Base-by-base conservation (phyloP, 345 rosid genomes). In the Angophora floribunda region DNA sequence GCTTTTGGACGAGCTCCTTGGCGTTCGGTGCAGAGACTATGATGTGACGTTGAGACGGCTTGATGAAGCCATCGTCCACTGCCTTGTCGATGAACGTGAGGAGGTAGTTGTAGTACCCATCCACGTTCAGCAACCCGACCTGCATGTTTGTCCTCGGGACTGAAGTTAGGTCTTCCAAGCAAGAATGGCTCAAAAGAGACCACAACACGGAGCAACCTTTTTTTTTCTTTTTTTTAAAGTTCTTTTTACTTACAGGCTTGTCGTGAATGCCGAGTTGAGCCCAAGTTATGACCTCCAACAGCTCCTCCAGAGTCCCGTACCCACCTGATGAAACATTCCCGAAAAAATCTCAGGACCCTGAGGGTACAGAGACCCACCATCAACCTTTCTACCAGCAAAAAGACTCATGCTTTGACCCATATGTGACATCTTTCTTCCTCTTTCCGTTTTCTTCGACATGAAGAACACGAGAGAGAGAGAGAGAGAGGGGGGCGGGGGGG, bases 51-150 rank as follows among this genome's bases (percentile, higher is more conserved):
- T 97, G 98, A 63, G 95, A 96, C 32, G 99, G 98, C 59, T 92
- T 91, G 80, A 97, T 96, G 91, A 97, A 97, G 90, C 99, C 99
- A 91, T 97, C 99, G 89, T 96, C 99, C 88, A 97, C 99, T 90
- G 99, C 99, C 94, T 97, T 96, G 93, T 97, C 99, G 55, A 97
- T 94, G 95, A 95, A 93, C 47, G 95, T 94, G 85, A 97, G 95
- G 36, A 97, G 95, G 88, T 89, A 92, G 93, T 96, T 93, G 90
- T 97, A 97, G 90, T 96, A 97, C 13, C 99, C 99, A 93, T 96
- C 99, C 86, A 97, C 99, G 82, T 97, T 96, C 30, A 97, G 94
- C 92, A 97, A 95, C 87, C 99, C 99, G 90, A 97, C 99, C 99
- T 97, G 93, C 90, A 85, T 8, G 52, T 86, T 57, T 88, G 75